Conservation (phyloP, 345 rosid species). For the Litchi chinensis region DNA sequence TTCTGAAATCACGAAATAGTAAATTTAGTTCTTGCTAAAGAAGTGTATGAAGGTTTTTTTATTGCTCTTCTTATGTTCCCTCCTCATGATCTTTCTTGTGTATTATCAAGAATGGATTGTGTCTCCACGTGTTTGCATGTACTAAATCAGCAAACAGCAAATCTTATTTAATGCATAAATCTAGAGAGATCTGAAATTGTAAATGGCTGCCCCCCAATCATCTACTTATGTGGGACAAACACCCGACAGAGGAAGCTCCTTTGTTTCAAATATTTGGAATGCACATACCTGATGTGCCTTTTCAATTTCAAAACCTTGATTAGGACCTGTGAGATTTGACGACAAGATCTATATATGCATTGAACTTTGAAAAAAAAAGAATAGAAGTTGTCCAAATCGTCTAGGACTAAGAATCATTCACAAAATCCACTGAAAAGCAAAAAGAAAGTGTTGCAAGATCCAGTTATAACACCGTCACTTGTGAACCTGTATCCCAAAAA, state of each 20-base stretch:
- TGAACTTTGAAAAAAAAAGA: background rate
- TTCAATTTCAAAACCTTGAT: background rate
- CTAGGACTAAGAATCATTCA: no score
- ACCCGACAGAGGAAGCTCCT: background rate
- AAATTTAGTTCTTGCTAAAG: conserved; percentile 3
- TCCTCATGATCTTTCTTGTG: background rate
- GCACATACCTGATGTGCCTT: background rate
- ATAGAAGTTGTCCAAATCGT: background rate
- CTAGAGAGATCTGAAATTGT: background rate
- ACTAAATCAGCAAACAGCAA: background rate
- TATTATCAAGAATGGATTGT: background rate
- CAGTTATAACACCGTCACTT: no score
- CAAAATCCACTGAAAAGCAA: no score
- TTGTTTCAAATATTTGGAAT: background rate
- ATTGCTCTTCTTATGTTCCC: background rate
- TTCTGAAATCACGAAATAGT: conserved; percentile 27
- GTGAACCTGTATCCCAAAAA: no score
- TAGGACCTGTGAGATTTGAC: background rate
- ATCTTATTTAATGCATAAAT: background rate
- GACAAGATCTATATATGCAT: background rate
- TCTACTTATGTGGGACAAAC: background rate
- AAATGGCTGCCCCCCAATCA: background rate
- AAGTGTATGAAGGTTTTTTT: background rate
- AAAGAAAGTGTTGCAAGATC: no score
- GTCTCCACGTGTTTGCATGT: background rate